These are phyloP conservation scores for Aspergillus alliaceus DNA, from an alignment of 2,329 filamentous ascomycete genomes.

Conservation along the genomic window DNA sequence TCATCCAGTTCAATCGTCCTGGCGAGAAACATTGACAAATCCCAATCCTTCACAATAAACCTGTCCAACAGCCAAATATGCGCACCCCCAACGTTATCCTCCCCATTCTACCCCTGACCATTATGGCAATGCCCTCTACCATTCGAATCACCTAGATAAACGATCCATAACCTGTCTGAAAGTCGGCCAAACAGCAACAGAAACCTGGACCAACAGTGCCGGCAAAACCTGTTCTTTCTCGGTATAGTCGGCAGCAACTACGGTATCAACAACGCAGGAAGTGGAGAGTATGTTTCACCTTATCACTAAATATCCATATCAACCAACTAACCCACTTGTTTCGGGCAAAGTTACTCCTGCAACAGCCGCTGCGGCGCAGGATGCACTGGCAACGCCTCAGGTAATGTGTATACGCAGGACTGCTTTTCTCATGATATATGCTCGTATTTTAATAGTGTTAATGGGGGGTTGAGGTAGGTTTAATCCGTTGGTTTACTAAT, in stretches of 20 bases:
- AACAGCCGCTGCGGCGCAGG: conserved; percentile 20
- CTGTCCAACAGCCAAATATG: neutral
- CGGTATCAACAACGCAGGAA: neutral
- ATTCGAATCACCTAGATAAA: neutral
- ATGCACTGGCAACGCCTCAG: conserved; percentile 12
- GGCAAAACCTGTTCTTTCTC: neutral
- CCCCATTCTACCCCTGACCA: neutral
- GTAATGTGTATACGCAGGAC: conserved; percentile 19
- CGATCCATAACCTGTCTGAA: neutral
- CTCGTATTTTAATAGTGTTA: conserved; percentile 18
- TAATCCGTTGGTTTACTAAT: too few species aligned
- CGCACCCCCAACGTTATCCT: neutral
- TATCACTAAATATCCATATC: neutral
- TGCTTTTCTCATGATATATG: conserved; percentile 23
- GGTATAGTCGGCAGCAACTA: neutral
- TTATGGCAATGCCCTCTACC: neutral
- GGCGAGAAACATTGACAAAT: too few species aligned
- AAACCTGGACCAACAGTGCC: neutral
- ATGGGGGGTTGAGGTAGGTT: conserved; percentile 12
- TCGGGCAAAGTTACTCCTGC: conserved; percentile 15
- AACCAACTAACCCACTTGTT: neutral
- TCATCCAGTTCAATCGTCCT: too few species aligned
- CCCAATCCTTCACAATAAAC: too few species aligned
- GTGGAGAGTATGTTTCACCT: neutral
- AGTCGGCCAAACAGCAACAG: neutral